These are phyloP conservation scores for Xylariomycetidae sp. DNA, from an alignment of 2,329 filamentous ascomycete species.

Conservation along the genomic window DNA sequence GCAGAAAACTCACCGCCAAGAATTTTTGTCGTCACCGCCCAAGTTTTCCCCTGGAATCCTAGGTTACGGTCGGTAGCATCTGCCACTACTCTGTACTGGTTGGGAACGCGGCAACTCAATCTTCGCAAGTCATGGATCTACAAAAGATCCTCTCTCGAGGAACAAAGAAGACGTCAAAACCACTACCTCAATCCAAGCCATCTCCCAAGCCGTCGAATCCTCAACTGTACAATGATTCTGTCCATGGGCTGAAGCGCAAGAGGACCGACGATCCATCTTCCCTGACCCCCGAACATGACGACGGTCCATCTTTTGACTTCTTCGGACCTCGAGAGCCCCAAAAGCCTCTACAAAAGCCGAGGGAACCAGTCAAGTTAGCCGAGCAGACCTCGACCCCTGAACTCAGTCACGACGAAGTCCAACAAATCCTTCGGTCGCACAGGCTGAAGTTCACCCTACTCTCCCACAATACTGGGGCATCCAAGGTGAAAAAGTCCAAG, in stretches of 20 bases:
- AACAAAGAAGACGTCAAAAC: slow-evolving; percentile 52
- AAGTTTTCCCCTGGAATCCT: too few species aligned
- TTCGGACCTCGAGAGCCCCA: slow-evolving; percentile 46
- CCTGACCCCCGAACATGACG: slow-evolving; percentile 25
- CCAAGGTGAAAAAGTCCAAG: slow-evolving; percentile 52
- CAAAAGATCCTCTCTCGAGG: slow-evolving; percentile 69
- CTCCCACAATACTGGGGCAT: slow-evolving; percentile 41
- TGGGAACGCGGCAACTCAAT: too few species aligned
- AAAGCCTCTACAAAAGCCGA: slow-evolving; percentile 15
- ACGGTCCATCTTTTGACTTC: slow-evolving; percentile 48
- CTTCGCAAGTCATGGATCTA: too few species aligned
- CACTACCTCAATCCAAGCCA: slow-evolving; percentile 25
- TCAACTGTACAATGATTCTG: slow-evolving; percentile 61
- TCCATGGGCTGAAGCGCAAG: slow-evolving; percentile 52
- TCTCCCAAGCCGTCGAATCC: slow-evolving; percentile 53
- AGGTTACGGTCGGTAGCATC: too few species aligned
- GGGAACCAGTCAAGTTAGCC: slow-evolving; percentile 13
- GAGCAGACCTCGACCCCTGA: slow-evolving; percentile 24
- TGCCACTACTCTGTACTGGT: too few species aligned
- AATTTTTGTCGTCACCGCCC: too few species aligned
- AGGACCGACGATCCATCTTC: slow-evolving; percentile 32
- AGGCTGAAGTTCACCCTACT: slow-evolving; percentile 80
- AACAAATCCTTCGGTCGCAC: slow-evolving; percentile 70
- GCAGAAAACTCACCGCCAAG: too few species aligned
- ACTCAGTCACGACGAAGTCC: slow-evolving; percentile 67